phyloP scores from a whole-genome alignment of 2,329 filamentous ascomycete species.

The Pseudomassariella vexata region DNA sequence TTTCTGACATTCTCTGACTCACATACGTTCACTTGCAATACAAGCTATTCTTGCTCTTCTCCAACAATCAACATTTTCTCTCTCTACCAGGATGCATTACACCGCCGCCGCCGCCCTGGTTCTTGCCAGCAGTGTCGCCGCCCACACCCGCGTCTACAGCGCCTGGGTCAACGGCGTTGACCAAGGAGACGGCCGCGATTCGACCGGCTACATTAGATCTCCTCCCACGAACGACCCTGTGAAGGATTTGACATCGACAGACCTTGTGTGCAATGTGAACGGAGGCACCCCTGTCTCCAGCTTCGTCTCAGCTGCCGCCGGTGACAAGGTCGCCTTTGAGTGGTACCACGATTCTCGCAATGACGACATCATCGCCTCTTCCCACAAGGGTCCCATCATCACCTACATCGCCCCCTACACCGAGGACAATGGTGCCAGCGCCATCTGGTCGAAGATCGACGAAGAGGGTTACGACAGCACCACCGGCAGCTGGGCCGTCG shows the following conservation, averaged over 20 bases:
- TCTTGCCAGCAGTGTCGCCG: constrained; percentile 31
- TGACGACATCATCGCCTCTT: constrained; percentile 48
- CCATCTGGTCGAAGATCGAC: constrained; percentile 47
- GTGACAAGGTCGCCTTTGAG: constrained; percentile 41
- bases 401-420: constrained; percentile 44
- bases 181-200: constrained; percentile 32
- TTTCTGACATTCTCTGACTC: constrained; percentile 5
- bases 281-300: constrained; percentile 26
- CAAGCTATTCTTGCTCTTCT: too few relatives aligned
- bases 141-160: constrained; percentile 40
- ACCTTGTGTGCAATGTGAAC: constrained; percentile 39
- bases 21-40: constrained; percentile 1
- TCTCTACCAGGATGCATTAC: constrained; percentile 26
- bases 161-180: constrained; percentile 42
- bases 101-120: constrained; percentile 18
- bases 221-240: constrained; percentile 37
- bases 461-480: constrained; percentile 29
- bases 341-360: constrained; percentile 44
- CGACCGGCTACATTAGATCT: constrained; percentile 38
- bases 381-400: constrained; percentile 47
- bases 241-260: constrained; percentile 36
- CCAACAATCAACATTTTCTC: not conserved
- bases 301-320: constrained; percentile 38
- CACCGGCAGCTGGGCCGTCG: constrained; percentile 39
- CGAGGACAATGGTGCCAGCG: constrained; percentile 31